Evolutionary conservation across 306 rosid species (phyloP), one percentile per base, ranked within the genome.

Genomic region (Rosa multiflora): DNA sequence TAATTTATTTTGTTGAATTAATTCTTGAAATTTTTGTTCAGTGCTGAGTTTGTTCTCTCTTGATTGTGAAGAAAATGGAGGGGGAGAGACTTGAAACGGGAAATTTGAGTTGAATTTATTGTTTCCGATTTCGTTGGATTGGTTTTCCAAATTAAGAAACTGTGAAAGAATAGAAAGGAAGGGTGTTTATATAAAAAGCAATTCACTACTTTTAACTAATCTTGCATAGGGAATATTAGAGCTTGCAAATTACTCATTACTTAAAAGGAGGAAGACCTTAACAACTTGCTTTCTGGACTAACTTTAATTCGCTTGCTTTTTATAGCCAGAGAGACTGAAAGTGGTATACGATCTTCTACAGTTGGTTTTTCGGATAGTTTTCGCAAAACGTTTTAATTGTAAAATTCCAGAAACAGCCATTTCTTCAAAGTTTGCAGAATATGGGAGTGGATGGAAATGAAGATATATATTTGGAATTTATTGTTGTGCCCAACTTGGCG

Each of bases 21-120:
- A 8, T 29, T 4, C 67, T n/a, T 77, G 3, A 78, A 77, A 79
- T 77, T 78, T 42, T 43, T 71, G 67, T 56, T 42, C 4, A 51
- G 78, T 67, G 72, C 74, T 42, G 4, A 66, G 78, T 58, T 58
- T 32, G 21, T 26, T 26, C 29, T 26, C 47, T 48, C 56, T 18
- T 63, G 64, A 32, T 47, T 39, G 74, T 42, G 37, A 42, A 10
- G 76, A 75, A 69, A 76, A 44, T 26, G 29, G 56, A 21, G 26
- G 26, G 26, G 39, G 83, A 73, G 35, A 32, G n/a, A 56, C 26
- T 1, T 18, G 64, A 29, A 78, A 44, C 42, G 49, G 56, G 70
- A 46, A 40, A 1, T 70, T 26, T 15, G 10, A 46, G 61, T 32
- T 46, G 26, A 67, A 14, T 37, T 67, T 37, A 39, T 39, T 67